A percentile compares a stretch with the other conserved stretches of the same genome.
Conservation (phyloP, 2,329 filamentous ascomycete species). For the Fusarium sp. region DNA sequence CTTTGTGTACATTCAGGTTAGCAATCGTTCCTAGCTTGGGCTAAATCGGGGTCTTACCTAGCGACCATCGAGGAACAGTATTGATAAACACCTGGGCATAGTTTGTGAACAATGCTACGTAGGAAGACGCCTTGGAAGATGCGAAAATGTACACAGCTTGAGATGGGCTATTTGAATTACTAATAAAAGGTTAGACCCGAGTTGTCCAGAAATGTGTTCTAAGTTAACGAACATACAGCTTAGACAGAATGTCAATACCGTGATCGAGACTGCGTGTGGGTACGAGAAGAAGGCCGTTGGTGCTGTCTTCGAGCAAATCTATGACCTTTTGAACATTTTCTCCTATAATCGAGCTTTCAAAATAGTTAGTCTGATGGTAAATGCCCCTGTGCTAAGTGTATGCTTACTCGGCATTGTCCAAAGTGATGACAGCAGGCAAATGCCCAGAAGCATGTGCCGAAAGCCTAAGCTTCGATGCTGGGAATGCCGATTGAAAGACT, state of each 20-base stretch:
- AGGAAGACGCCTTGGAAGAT: background rate
- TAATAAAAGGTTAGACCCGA: background rate
- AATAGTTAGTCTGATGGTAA: background rate
- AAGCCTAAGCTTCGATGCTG: background rate
- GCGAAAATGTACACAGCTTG: background rate
- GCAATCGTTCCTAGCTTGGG: background rate
- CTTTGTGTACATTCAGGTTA: background rate
- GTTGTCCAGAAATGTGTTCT: too few relatives aligned
- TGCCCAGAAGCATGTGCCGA: background rate
- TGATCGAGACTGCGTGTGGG: background rate
- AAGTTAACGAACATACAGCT: background rate
- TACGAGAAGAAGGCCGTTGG: background rate
- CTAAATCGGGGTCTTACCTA: background rate
- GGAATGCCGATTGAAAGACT: background rate
- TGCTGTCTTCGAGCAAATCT: background rate
- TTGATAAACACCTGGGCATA: background rate
- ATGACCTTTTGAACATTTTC: background rate
- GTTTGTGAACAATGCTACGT: background rate
- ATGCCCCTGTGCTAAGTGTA: too few relatives aligned
- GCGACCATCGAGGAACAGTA: background rate
- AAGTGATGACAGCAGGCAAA: background rate
- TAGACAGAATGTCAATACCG: background rate
- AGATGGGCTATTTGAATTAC: background rate
- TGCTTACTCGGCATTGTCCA: background rate
- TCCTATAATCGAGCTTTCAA: background rate